Evolutionary conservation across 305 asterid genomes (phyloP).

Genomic region (Euphrasia arctica): DNA sequence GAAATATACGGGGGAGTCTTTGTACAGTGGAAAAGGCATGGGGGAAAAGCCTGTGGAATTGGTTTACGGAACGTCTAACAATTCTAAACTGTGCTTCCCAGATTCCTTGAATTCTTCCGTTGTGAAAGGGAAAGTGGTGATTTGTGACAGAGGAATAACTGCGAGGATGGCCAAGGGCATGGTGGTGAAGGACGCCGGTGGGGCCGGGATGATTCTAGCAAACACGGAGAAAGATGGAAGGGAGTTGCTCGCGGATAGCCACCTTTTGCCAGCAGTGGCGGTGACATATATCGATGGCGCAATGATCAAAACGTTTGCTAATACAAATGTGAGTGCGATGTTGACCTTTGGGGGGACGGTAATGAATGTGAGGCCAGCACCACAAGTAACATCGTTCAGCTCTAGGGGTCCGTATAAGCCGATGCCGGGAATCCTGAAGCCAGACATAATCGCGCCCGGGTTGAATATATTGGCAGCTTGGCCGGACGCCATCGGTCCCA

Average conservation of each 20-base stretch:
- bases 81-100: no score
- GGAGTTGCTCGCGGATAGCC: no score
- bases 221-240: no score
- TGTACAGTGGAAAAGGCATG: slow-evolving; percentile 55
- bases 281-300: slow-evolving; percentile 26
- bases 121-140: slow-evolving; percentile 52
- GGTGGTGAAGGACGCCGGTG: no score
- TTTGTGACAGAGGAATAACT: slow-evolving; percentile 51
- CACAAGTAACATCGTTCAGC: slow-evolving; percentile 73
- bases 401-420: slow-evolving; percentile 69
- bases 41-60: slow-evolving; percentile 19
- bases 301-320: no score
- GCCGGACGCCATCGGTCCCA: slow-evolving; percentile 49
- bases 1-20: slow-evolving; percentile 47
- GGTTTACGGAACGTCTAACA: no score
- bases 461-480: slow-evolving; percentile 71
- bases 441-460: slow-evolving; percentile 84
- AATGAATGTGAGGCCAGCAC: slow-evolving; percentile 32
- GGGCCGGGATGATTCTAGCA: no score
- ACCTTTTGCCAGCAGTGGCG: no score
- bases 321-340: slow-evolving; percentile 32
- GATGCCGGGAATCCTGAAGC: slow-evolving; percentile 70
- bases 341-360: slow-evolving; percentile 57
- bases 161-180: no score
- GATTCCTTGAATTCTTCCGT: not conserved